Evolutionary conservation across 1,284 basidiomycete genomes (phyloP).

Genomic region (Ustilago sp.): DNA sequence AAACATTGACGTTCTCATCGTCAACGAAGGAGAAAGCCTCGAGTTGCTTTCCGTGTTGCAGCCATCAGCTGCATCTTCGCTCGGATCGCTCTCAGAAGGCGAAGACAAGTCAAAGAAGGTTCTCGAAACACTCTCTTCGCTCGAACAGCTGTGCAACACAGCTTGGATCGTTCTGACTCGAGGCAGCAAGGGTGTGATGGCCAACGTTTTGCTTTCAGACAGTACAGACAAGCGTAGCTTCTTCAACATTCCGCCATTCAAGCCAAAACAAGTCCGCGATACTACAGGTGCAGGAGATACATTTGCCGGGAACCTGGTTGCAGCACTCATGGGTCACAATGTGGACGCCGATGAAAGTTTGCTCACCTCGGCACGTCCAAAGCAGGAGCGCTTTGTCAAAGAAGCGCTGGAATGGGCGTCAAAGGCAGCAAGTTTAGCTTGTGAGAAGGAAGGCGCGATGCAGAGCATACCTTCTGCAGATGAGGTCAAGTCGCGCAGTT

Average conservation of each 20-base stretch:
- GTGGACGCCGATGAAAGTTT: constrained; percentile 22
- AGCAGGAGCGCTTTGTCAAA: constrained; percentile 20
- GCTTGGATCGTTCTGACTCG: constrained; percentile 65
- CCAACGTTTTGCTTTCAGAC: constrained; percentile 40
- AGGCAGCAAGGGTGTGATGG: constrained; percentile 59
- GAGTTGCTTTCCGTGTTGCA: constrained; percentile 63
- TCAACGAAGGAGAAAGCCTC: constrained; percentile 73
- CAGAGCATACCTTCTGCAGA: constrained; percentile 60
- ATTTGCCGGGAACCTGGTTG: constrained; percentile 65
- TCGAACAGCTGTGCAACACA: constrained; percentile 36
- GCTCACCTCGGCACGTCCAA: constrained; percentile 18
- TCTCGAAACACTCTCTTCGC: constrained; percentile 42
- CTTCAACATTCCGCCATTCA: constrained; percentile 50
- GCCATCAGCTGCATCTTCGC: constrained; percentile 5
- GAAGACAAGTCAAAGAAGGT: constrained; percentile 28
- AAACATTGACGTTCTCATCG: constrained; percentile 72
- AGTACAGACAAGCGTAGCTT: constrained; percentile 19
- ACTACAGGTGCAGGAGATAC: constrained; percentile 69
- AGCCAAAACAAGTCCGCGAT: constrained; percentile 57
- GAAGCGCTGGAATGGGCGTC: constrained; percentile 49
- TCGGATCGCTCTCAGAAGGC: constrained; percentile 27
- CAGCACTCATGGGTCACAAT: constrained; percentile 55
- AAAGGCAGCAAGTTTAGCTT: constrained; percentile 62
- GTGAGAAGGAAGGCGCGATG: constrained; percentile 66
- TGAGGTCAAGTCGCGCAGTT: constrained; percentile 47